Evolutionary conservation across 345 rosid species (phyloP).

Genomic region (Capsella bursapastoris): DNA sequence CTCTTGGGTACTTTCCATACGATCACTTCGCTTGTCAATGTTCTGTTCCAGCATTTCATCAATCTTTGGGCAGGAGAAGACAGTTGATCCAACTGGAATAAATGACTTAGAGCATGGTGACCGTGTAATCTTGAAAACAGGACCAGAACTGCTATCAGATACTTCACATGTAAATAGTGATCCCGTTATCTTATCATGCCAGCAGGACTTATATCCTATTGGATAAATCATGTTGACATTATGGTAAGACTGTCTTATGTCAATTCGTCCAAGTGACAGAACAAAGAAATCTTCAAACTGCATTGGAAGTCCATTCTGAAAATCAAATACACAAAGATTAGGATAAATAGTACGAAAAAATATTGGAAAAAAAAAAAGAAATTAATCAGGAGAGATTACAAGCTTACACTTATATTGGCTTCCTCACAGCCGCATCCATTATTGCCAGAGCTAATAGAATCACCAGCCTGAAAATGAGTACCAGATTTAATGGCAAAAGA

Average conservation of each 20-base stretch:
- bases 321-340: conserved; percentile 39
- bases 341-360: neutral
- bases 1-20: conserved; percentile 44
- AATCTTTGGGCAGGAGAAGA: conserved; percentile 52
- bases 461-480: conserved; percentile 46
- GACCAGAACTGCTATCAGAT: conserved; percentile 86
- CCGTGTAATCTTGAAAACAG: conserved; percentile 84
- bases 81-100: conserved; percentile 69
- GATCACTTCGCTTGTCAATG: conserved; percentile 43
- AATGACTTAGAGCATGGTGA: conserved; percentile 67
- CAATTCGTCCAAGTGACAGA: conserved; percentile 81
- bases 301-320: conserved; percentile 80
- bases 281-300: conserved; percentile 94
- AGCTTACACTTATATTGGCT: conserved; percentile 56
- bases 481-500: conserved; percentile 45
- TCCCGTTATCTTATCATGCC: conserved; percentile 98
- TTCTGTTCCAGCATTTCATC: conserved; percentile 45
- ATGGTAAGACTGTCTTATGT: conserved; percentile 83
- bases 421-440: conserved; percentile 45
- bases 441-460: conserved; percentile 50
- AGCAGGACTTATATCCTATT: conserved; percentile 85
- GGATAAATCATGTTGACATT: conserved; percentile 67
- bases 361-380: neutral
- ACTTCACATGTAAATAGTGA: conserved; percentile 86
- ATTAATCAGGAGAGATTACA: neutral